Base-by-base conservation (phyloP, 129 eudicot species). In the Ambrosia artemisiifolia region DNA sequence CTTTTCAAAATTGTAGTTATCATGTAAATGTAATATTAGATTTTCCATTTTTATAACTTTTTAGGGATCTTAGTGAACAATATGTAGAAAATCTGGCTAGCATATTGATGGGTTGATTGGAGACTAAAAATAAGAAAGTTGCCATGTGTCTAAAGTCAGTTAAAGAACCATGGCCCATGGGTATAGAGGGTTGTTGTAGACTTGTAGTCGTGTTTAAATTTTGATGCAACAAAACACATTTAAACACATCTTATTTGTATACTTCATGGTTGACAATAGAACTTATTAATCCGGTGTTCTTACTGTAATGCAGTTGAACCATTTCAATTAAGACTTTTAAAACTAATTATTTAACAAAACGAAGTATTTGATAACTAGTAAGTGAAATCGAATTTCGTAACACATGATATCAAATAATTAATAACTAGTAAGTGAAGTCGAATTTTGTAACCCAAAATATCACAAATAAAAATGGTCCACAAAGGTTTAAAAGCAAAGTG, bases 401-500 rank as follows among this genome's bases (percentile, higher is more conserved):
- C 65, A 59, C 18, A 32, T 59, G 17, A n/a, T n/a, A n/a, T n/a
- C n/a, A 4, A 11, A 24, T 8, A 56, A n/a, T n/a, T n/a, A n/a
- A n/a, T n/a, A n/a, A 4, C 0, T 56, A 24, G 11, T 13, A 57
- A 57, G 63, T 11, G 65, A 32, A 60, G 6, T 12, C 10, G 43
- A 60, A 30, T 32, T 60, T 28, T 11, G 11, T 12, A 32, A 60
- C 65, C 32, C 19, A 33, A 60, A 32, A 33, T 55, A 24, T 43
- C 16, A 14, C 28, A 48, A 50, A 57, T 8, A 55, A 55, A 55
- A 57, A 59, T 60, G 65, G 65, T 60, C 65, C 65, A 6, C 65
- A 32, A 60, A 30, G 43, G 65, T 33, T 60, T 32, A 36, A 74
- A 74, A 74, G 13, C 43, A 51, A 65, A 75, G 54, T 51, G 50